These are phyloP conservation scores for Erythrophleum ivorense DNA, from an alignment of 331 rosid genomes.

Conservation along the genomic window DNA sequence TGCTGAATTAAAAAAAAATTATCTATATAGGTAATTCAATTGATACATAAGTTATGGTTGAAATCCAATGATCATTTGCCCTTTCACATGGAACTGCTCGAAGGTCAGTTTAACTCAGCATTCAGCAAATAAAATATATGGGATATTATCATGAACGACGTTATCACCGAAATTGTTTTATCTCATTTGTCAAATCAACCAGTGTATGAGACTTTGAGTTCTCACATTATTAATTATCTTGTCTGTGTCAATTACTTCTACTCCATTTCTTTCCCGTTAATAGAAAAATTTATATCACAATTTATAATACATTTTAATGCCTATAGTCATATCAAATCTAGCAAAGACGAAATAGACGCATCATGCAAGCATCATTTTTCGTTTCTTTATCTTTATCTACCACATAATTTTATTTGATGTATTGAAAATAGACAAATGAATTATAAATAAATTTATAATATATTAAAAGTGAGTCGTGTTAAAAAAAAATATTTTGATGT, in stretches of 20 bases:
- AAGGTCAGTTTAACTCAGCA: background rate
- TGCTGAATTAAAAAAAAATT: too few relatives aligned
- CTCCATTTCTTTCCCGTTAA: background rate
- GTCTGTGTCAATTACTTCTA: background rate
- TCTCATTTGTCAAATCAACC: background rate
- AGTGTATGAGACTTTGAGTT: background rate
- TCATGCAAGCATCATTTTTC: constrained; percentile 21
- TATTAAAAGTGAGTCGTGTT: too few relatives aligned
- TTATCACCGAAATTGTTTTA: background rate
- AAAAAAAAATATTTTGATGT: background rate
- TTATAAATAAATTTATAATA: too few relatives aligned
- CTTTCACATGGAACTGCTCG: background rate
- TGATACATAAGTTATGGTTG: background rate
- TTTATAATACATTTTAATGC: too few relatives aligned
- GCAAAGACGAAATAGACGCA: constrained; percentile 38
- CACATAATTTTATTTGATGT: background rate
- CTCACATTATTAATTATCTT: background rate
- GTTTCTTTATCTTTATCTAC: constrained; percentile 20
- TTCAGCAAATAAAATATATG: background rate
- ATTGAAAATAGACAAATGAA: too few relatives aligned
- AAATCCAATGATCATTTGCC: constrained; percentile 20
- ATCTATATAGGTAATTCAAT: background rate
- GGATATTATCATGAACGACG: background rate
- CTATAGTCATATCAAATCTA: constrained; percentile 40
- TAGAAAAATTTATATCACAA: background rate